phyloP scores from a whole-genome alignment of 148 eudicot genomes.

The Dysphania ambrosioides region DNA sequence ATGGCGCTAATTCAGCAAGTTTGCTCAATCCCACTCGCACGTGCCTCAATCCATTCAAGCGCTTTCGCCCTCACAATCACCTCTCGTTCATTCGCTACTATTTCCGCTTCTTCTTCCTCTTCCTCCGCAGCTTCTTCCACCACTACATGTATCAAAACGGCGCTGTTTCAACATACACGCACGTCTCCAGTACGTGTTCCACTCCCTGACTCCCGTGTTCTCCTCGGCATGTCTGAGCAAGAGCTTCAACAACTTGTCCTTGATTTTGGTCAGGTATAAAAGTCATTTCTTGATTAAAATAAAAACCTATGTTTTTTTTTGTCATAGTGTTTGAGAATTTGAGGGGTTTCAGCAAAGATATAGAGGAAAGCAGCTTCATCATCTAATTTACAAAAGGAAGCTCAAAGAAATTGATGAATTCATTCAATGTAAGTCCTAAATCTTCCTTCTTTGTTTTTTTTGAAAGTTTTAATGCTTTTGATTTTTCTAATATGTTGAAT shows the following conservation, averaged over 20 bases:
- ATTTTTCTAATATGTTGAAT: not conserved
- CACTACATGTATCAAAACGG: not conserved
- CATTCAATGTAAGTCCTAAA: constrained; percentile 50
- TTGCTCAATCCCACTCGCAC: constrained; percentile 45
- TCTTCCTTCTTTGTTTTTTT: not conserved
- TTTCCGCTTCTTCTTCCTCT: constrained; percentile 17
- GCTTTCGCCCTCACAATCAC: constrained; percentile 30
- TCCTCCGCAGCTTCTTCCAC: constrained; percentile 10
- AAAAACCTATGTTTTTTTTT: not conserved
- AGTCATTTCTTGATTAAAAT: too few relatives aligned
- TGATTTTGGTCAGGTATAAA: constrained; percentile 70
- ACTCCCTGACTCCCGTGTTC: constrained; percentile 45
- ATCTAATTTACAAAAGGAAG: constrained; percentile 83
- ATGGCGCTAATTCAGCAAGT: constrained; percentile 59
- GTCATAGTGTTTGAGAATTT: constrained; percentile 5
- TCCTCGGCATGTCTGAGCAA: constrained; percentile 83
- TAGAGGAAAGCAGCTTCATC: constrained; percentile 92
- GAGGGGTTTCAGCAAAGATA: constrained; percentile 50
- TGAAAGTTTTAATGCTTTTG: not conserved
- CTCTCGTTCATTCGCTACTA: constrained; percentile 25
- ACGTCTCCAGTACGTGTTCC: constrained; percentile 22
- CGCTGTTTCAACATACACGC: constrained; percentile 21
- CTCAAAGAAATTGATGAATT: constrained; percentile 73
- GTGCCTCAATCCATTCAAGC: constrained; percentile 48
- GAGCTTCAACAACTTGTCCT: constrained; percentile 84